phyloP scores from a whole-genome alignment of 2,329 filamentous ascomycete species.

The Elsinoe necatrix region DNA sequence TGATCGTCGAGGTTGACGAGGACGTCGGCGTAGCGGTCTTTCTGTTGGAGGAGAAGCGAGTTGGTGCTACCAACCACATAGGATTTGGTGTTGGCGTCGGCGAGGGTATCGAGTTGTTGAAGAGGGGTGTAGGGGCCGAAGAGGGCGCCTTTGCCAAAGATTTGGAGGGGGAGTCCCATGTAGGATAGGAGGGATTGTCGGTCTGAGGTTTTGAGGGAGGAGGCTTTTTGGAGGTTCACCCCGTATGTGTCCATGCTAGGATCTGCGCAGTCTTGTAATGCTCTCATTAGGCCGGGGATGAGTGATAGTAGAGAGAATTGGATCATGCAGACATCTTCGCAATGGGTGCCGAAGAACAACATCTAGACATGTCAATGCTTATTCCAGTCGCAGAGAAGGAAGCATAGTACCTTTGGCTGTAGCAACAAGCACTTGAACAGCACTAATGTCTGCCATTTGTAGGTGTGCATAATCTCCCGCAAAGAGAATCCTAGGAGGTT shows the following conservation, averaged over 20 bases:
- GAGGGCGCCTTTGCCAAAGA: constrained; percentile 91
- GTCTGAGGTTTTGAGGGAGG: constrained; percentile 84
- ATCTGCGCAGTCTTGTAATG: constrained; percentile 89
- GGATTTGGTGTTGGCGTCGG: constrained; percentile 89
- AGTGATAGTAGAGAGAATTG: constrained; percentile 94
- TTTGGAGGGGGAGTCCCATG: constrained; percentile 88
- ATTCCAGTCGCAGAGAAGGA: not conserved
- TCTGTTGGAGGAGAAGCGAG: constrained; percentile 84
- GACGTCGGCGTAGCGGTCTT: constrained; percentile 90
- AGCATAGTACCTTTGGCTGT: constrained; percentile 70
- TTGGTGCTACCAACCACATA: constrained; percentile 98
- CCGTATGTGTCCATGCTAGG: constrained; percentile 84
- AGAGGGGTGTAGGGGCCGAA: constrained; percentile 96
- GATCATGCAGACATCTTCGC: constrained; percentile 93
- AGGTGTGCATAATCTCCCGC: constrained; percentile 86
- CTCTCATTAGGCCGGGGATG: constrained; percentile 84
- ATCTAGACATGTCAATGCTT: constrained; percentile 51
- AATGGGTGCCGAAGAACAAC: constrained; percentile 96
- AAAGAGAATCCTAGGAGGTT: constrained; percentile 74
- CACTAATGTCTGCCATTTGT: constrained; percentile 88
- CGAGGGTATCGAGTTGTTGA: constrained; percentile 88
- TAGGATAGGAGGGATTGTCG: constrained; percentile 81
- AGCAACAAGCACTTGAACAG: constrained; percentile 88
- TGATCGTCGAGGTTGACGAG: constrained; percentile 92
- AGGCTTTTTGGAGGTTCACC: constrained; percentile 63